phyloP scores from a whole-genome alignment of 495 filamentous ascomycete genomes.

The Bacidia rubella region DNA sequence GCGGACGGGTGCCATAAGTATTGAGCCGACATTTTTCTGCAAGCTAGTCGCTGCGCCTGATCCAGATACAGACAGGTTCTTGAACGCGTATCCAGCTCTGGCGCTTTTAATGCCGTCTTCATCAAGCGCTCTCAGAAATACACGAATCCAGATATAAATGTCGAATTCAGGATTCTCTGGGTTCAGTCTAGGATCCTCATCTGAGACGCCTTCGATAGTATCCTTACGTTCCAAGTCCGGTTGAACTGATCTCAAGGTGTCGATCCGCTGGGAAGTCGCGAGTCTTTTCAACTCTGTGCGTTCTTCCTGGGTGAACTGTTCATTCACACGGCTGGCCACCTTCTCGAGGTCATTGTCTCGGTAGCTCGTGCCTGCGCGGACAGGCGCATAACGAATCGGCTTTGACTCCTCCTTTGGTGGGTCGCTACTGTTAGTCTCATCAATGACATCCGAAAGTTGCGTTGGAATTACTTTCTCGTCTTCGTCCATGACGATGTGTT shows the following conservation, averaged over 20 bases:
- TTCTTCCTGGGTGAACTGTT: background rate
- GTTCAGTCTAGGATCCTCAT: constrained; percentile 41
- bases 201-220: constrained; percentile 30
- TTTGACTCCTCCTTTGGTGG: background rate
- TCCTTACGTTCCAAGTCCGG: constrained; percentile 26
- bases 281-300: background rate
- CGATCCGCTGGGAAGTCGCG: background rate
- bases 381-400: background rate
- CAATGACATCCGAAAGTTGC: too few species aligned
- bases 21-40: constrained; percentile 39
- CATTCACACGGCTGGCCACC: background rate
- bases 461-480: too few species aligned
- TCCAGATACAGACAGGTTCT: constrained; percentile 40
- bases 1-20: constrained; percentile 35
- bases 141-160: constrained; percentile 43
- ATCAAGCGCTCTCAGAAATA: constrained; percentile 31
- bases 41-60: constrained; percentile 41
- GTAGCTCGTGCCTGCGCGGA: background rate
- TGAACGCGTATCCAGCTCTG: constrained; percentile 33
- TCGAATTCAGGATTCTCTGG: constrained; percentile 43
- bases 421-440: background rate
- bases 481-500: too few species aligned
- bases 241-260: background rate
- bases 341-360: background rate
- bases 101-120: constrained; percentile 28